These are phyloP conservation scores for Porcisia deanei DNA, from an alignment of 208 protist species.

Conservation along the genomic window DNA sequence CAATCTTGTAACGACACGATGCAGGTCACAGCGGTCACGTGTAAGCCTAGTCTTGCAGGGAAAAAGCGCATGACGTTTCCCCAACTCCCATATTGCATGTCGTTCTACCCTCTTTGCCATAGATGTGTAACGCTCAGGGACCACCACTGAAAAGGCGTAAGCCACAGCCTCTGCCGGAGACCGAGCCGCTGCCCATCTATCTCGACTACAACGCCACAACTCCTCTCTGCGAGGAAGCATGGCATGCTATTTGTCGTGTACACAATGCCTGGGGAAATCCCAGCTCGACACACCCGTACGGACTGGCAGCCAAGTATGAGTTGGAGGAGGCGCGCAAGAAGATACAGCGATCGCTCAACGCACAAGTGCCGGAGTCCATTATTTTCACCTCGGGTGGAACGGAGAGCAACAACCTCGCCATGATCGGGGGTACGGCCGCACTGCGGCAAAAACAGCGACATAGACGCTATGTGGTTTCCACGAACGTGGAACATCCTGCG, in stretches of 20 bases:
- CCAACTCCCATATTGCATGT: background rate
- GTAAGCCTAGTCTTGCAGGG: background rate
- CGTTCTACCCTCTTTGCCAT: background rate
- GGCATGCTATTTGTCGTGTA: constrained; percentile 62
- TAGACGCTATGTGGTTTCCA: constrained; percentile 66
- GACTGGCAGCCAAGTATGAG: constrained; percentile 79
- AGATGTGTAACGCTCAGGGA: constrained; percentile 75
- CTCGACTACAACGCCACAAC: constrained; percentile 95
- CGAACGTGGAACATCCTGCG: constrained; percentile 85
- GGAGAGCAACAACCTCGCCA: constrained; percentile 94
- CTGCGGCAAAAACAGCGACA: constrained; percentile 33
- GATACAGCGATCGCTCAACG: constrained; percentile 54
- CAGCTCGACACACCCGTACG: constrained; percentile 85
- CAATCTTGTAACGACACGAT: background rate
- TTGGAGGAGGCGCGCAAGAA: constrained; percentile 73
- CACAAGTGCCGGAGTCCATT: constrained; percentile 53
- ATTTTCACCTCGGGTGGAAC: constrained; percentile 95
- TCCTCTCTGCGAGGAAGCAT: constrained; percentile 83
- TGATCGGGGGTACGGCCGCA: constrained; percentile 60
- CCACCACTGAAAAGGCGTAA: constrained; percentile 61
- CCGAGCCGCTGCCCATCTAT: constrained; percentile 86
- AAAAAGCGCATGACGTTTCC: background rate
- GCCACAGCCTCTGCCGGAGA: constrained; percentile 51
- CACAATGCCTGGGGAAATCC: constrained; percentile 89
- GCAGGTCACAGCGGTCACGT: no score